Percentiles rank a stretch among this genome's conserved stretches.
Evolutionary conservation across 257 asterid genomes (phyloP).

Genomic region (Nicotiana undulata): DNA sequence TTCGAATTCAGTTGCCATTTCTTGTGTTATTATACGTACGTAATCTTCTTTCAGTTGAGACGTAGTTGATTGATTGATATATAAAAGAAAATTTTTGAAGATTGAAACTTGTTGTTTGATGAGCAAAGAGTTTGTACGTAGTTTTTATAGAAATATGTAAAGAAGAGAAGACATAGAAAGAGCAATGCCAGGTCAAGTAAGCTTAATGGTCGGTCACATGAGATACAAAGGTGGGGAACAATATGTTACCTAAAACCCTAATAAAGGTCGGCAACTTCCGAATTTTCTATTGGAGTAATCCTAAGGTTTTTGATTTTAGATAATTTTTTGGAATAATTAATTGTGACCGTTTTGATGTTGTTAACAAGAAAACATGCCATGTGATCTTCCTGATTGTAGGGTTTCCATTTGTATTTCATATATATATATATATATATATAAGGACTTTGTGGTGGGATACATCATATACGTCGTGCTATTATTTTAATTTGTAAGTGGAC

Average conservation of each 20-base stretch:
- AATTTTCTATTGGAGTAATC: conserved; percentile 26
- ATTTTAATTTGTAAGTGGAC: not conserved
- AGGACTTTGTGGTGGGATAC: not conserved
- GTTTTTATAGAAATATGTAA: not conserved
- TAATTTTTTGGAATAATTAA: conserved; percentile 3
- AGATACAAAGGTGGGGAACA: conserved; percentile 64
- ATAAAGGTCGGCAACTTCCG: conserved; percentile 19
- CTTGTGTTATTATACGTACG: not conserved
- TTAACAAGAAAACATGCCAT: conserved; percentile 35
- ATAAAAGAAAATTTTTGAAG: not conserved
- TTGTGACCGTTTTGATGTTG: not conserved
- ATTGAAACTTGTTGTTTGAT: not conserved
- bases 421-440: too few species aligned
- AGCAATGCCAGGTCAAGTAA: conserved; percentile 34
- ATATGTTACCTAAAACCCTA: conserved; percentile 23
- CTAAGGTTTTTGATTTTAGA: conserved; percentile 18
- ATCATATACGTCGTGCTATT: not conserved
- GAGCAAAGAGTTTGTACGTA: not conserved
- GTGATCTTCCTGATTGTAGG: conserved; percentile 39
- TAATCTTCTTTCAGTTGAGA: not conserved
- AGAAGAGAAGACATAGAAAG: not conserved
- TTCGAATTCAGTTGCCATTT: conserved; percentile 49
- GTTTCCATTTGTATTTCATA: not conserved
- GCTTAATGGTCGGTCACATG: conserved; percentile 54
- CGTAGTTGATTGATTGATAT: not conserved